Evolutionary conservation across 2,329 filamentous ascomycete species (phyloP), one percentile per base, ranked within the genome.

Genomic region (Raffaelea ambrosiae): DNA sequence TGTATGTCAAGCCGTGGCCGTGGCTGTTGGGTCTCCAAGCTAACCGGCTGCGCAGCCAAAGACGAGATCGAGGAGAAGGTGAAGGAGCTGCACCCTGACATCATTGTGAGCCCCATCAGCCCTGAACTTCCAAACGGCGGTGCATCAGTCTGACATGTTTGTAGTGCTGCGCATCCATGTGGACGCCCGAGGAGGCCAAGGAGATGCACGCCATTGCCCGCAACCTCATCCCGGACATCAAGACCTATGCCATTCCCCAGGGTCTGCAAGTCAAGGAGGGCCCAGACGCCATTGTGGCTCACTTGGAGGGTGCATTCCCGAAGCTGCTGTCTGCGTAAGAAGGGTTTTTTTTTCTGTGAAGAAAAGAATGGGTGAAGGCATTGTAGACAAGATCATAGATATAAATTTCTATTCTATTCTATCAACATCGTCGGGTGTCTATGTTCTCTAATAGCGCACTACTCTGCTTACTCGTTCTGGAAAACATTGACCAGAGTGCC

Each of bases 81-180:
- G 3, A 48, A 31, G 5, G 47, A 61, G 48, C 48, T 58, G 41
- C 49, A 55, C 35, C 59, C 62, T 1, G 58, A 64, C 35, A 56
- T 64, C 10, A 48, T 63, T 21, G 61, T 61, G 46, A 52, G 59
- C 39, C 22, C 26, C 46, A 21, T 23, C 3, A 3, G n/a, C 18
- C 16, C 26, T 43, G 23, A 43, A 29, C 38, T 33, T 20, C 38
- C 19, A 10, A 31, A 26, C 40, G 3, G 7, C 19, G n/a, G n/a
- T n/a, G n/a, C n/a, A n/a, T n/a, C n/a, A n/a, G n/a, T n/a, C n/a
- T n/a, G n/a, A n/a, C n/a, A n/a, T n/a, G n/a, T n/a, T n/a, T n/a
- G n/a, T 21, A 81, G 75, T 82, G 81, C 65, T 78, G 73, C 45
- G 80, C 81, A 3, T 83, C 66, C n/a, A 71, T 70, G 68, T 71